phyloP scores from a whole-genome alignment of 371 early-diverging fungal species.

The Umbelopsis sp. region DNA sequence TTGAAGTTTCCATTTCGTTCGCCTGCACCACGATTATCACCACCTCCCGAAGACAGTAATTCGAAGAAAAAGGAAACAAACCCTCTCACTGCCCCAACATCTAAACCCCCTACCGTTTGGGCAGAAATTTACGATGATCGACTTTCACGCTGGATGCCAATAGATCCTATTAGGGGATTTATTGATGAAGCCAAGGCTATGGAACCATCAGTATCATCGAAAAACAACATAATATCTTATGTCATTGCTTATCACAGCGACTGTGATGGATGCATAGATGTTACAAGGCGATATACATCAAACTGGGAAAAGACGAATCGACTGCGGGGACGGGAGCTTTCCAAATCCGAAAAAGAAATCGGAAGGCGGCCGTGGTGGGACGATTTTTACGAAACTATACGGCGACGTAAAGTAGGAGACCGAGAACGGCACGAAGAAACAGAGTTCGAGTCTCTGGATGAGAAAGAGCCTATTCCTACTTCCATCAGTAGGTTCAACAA shows the following conservation, averaged over 20 bases:
- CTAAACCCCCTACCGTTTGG: constrained; percentile 60
- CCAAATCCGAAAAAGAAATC: constrained; percentile 40
- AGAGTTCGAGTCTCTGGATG: constrained; percentile 46
- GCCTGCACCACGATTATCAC: constrained; percentile 21
- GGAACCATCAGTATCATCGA: constrained; percentile 52
- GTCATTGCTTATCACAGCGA: constrained; percentile 62
- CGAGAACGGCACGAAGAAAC: constrained; percentile 55
- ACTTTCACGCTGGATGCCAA: constrained; percentile 59
- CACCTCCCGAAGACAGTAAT: constrained; percentile 11
- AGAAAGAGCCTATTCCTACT: constrained; percentile 79
- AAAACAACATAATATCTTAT: constrained; percentile 53
- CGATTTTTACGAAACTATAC: constrained; percentile 21
- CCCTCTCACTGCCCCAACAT: constrained; percentile 29
- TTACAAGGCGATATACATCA: constrained; percentile 70
- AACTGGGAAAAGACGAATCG: constrained; percentile 59
- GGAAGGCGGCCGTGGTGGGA: constrained; percentile 46
- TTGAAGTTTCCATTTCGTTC: constrained; percentile 30
- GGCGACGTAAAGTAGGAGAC: constrained; percentile 35
- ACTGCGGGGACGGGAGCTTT: constrained; percentile 53
- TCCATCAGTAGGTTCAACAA: constrained; percentile 76
- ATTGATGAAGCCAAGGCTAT: constrained; percentile 54
- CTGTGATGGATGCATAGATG: constrained; percentile 55
- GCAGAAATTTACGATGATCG: constrained; percentile 56
- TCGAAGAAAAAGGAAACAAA: constrained; percentile 30
- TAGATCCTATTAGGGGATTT: constrained; percentile 65